Conservation (phyloP, 2,329 filamentous ascomycete genomes). For the Penicillium sp. region DNA sequence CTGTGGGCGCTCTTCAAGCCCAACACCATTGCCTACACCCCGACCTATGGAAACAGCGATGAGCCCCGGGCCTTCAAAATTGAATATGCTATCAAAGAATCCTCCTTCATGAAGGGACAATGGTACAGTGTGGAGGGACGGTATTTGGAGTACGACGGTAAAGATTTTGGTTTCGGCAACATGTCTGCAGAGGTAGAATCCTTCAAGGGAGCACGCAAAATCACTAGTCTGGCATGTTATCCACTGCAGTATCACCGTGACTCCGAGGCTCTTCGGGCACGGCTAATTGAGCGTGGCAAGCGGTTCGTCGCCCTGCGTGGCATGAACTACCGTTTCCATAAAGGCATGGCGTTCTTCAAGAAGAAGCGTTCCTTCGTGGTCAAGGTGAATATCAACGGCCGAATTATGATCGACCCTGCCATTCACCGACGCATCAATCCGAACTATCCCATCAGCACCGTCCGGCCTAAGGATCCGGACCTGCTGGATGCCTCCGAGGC, state of each 20-base stretch:
- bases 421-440: slow-evolving; percentile 80
- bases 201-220: slow-evolving; percentile 79
- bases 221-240: slow-evolving; percentile 71
- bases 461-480: slow-evolving; percentile 68
- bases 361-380: slow-evolving; percentile 64
- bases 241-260: slow-evolving; percentile 77
- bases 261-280: slow-evolving; percentile 57
- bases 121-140: slow-evolving; percentile 70
- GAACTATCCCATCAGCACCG: slow-evolving; percentile 72
- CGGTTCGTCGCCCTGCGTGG: slow-evolving; percentile 77
- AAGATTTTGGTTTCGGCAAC: slow-evolving; percentile 71
- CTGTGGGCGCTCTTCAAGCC: slow-evolving; percentile 88
- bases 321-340: slow-evolving; percentile 75
- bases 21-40: slow-evolving; percentile 70
- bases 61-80: slow-evolving; percentile 80
- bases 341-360: slow-evolving; percentile 81
- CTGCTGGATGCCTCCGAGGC: slow-evolving; percentile 46
- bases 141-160: slow-evolving; percentile 86
- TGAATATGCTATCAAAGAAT: slow-evolving; percentile 67
- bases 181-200: slow-evolving; percentile 64
- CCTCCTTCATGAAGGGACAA: slow-evolving; percentile 64
- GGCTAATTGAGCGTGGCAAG: slow-evolving; percentile 74
- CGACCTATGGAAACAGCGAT: slow-evolving; percentile 70
- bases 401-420: slow-evolving; percentile 81
- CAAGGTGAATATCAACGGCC: slow-evolving; percentile 80